Base-by-base conservation (phyloP, 2,329 filamentous ascomycete species). In the Hymenoscyphus salicellus region DNA sequence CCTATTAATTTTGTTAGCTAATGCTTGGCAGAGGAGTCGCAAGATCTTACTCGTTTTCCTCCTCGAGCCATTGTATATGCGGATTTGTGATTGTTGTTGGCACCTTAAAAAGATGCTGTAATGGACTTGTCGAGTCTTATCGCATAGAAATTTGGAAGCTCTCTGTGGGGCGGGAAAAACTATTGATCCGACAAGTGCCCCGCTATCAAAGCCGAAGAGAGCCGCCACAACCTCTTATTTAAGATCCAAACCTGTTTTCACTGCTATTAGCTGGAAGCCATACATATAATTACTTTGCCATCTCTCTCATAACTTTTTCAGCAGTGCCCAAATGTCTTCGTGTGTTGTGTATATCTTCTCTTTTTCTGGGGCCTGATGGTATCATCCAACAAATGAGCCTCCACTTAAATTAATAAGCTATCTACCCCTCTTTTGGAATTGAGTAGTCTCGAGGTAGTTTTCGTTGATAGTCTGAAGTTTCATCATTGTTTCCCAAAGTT, bases 31-130 rank as follows among this genome's bases (percentile, higher is more conserved):
- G 3, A 28, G 36, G 17, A 16, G 17, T 23, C 14, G 23, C 0
- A n/a, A 26, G 17, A 14, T 66, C 71, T 65, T 69, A 74, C 73
- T 69, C 66, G 58, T 69, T 73, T 75, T 58, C 69, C 70, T 66
- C 72, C 72, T 32, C 73, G 71, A 63, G 66, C 73, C 73, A 75
- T 75, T 61, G 56, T 41, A 26, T 52, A 20, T 26, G 46, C 46
- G 28, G 55, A 8, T 57, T 57, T 30, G 23, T 26, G 46, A 52
- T 23, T 52, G 20, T 26, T 52, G 23, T 52, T 14, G 20, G 20
- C 20, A 52, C 46, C 46, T 52, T 52, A 52, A 52, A 52, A 46
- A 28, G 36, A 52, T 14, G 46, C 23, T 52, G 46, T 52, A 26
- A 14, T 52, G 11, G 46, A 52, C 11, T 23, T 23, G 46, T 14